Base-by-base conservation (phyloP, 1,139 yeast genomes). In the Diutina catenulata region DNA sequence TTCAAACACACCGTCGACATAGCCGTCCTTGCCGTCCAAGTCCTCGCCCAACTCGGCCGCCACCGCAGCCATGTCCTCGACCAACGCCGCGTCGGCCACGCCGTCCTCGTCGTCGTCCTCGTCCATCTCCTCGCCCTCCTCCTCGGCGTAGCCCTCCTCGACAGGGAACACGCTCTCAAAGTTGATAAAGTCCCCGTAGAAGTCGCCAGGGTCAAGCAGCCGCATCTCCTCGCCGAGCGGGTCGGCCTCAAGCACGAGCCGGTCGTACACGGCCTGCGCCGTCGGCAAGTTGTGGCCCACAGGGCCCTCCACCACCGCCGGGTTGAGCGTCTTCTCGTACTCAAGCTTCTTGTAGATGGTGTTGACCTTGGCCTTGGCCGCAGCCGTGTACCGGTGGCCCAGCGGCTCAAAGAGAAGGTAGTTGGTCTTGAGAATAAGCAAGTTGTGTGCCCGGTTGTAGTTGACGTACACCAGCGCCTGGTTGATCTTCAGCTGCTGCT, bases 21-120 rank as follows among this genome's bases (percentile, higher is more conserved):
- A 21, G 9, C 23, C 8, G 15, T 27, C 15, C 13, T 27, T 4
- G 10, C 19, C 13, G 21, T 19, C 35, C 20, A 31, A 31, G 19
- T 13, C 35, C 13, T 21, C 35, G 13, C 21, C 35, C 10, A 31
- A 19, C 16, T 26, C 35, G 11, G 35, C 35, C 5, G 35, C 35
- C 4, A 76, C 41, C 4, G 55, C 52, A 18, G 68, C 70, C 14
- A 81, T 51, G 27, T 68, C 69, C 40, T 83, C 81, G 20, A 76
- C 59, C 41, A 80, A 49, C 41, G 80, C 88, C 27, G 72, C 78
- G 42, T 81, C 35, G 11, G 35, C 35, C 4, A 31, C 24, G 3
- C 35, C 35, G 13, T 21, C 24, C 13, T 31, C 35, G n/a, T 31
- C 35, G 18, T 31, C 35, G 11, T 21, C 35, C 9, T 13, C 23